These are phyloP conservation scores for Aspergillus floridensis DNA, from an alignment of 2,329 filamentous ascomycete genomes.

Conservation along the genomic window DNA sequence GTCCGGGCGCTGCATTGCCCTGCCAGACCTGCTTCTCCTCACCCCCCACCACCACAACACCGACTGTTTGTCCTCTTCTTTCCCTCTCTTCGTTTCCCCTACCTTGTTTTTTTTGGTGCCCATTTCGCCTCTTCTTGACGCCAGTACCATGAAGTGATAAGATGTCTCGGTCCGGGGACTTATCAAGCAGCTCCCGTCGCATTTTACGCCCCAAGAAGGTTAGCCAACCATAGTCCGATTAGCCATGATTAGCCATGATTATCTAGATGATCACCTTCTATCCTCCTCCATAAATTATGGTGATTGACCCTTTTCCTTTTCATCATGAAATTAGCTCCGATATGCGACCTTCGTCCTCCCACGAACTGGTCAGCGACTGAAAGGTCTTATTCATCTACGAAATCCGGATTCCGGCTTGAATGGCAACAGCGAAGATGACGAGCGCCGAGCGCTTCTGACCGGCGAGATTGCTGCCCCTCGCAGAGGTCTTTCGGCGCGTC, in stretches of 20 bases:
- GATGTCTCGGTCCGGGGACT: constrained; percentile 31
- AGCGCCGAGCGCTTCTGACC: constrained; percentile 35
- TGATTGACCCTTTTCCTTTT: not conserved
- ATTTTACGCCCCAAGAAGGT: constrained; percentile 36
- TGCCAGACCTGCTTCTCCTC: not conserved
- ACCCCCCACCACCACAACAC: too few species aligned
- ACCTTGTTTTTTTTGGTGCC: not conserved
- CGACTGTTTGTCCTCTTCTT: not conserved
- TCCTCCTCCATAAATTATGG: not conserved
- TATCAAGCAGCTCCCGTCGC: constrained; percentile 31
- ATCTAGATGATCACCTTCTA: not conserved
- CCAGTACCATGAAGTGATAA: constrained; percentile 22
- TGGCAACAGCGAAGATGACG: constrained; percentile 34
- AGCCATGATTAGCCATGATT: not conserved
- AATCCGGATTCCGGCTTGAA: constrained; percentile 43
- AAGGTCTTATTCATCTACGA: constrained; percentile 74
- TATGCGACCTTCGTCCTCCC: constrained; percentile 87
- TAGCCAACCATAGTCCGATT: constrained; percentile 7
- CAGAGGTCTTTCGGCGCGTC: constrained; percentile 15
- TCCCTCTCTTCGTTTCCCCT: not conserved
- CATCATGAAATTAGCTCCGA: constrained; percentile 47
- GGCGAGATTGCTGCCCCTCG: constrained; percentile 20
- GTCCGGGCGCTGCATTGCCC: not conserved
- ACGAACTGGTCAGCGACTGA: constrained; percentile 77
- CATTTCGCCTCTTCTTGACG: not conserved